Base-by-base conservation (phyloP, 139 green algal species). In the Klebsormidium nitens region DNA sequence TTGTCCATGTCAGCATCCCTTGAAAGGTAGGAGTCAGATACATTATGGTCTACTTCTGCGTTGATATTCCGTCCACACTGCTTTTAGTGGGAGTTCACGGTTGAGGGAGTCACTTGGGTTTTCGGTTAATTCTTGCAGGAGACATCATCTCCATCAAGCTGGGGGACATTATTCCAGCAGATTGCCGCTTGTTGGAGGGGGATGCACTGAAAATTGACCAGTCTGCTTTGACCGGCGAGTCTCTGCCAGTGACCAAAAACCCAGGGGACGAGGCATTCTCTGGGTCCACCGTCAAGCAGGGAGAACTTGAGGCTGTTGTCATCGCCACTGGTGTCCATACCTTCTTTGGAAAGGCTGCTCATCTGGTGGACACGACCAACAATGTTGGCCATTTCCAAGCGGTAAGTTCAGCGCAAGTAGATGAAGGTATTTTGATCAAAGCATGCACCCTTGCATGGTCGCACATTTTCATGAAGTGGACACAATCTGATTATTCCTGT, bases 271-370 rank as follows among this genome's bases (percentile, higher is more conserved):
- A 91, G 0, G 76, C 74, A 3, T 93, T 91, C 66, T 86, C 78
- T 1, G 91, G 91, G 42, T 95, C 89, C 28, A 88, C 87, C 60
- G 87, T 93, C 78, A 94, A 93, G 84, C 86, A 90, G 50, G 91
- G 91, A 55, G 91, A 96, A 80, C 77, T 84, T 42, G 82, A 96
- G 39, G 80, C 76, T 28, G 81, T 92, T 36, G 73, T 95, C 31
- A 76, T 91, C 49, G 86, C 83, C 2, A 50, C 85, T 93, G 64
- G 74, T 40, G 48, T 68, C 28, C 81, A 96, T 80, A 95, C 91
- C 49, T 96, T 96, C 84, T 95, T 96, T 69, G 88, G 88, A 17
- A 88, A 89, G 44, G 87, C 91, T 32, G 89, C 91, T 57, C 78
- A 85, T 2, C 81, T 96, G 23, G 88, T 95, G 1, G 61, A 48